Base-by-base conservation (phyloP, 352 stramenopile genomes). In the Thalassiosira sp. region DNA sequence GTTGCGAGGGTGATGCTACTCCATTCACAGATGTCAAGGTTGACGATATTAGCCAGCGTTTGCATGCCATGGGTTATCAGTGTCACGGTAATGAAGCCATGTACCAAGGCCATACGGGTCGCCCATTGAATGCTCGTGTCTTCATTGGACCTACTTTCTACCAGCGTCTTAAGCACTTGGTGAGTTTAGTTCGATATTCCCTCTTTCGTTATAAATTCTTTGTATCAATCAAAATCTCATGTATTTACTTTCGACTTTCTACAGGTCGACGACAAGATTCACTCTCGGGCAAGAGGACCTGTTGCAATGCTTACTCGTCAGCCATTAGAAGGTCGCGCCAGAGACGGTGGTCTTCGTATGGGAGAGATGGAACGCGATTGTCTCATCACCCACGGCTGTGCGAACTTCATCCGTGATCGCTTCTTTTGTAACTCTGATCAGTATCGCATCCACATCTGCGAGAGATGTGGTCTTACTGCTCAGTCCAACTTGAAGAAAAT, bases 301-400 rank as follows among this genome's bases (percentile, higher is more conserved):
- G 94, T 98, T 65, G 97, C 96, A 46, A 98, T 99, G 95, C 88
- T 99, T 18, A 99, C 97, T 35, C 94, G 97, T 43, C 98, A 99
- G 89, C 98, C 98, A 40, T 94, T 99, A 87, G 97, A 99, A 82
- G 98, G 98, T 87, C 94, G 98, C 86, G 95, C 95, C 35, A 91
- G 96, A 63, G 97, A 99, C 86, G 98, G 98, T 88, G 98, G 98
- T 76, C 83, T 99, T 76, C 96, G 98, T 57, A 99, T 99, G 96
- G 98, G 98, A 67, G 98, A 99, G 79, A 99, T 99, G 98, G 98
- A 99, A 90, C 97, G 98, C 78, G 98, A 99, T 94, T 99, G 97
- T 85, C 85, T 99, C 57, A 98, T 99, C 75, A 98, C 96, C 5
- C 97, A 99, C 88, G 98, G 98, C 33, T 98, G 95, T 58, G 96